Percentiles rank a stretch among this genome's conserved stretches.
These are phyloP conservation scores for Phytophthora cactorum DNA, from an alignment of 352 stramenopile species.

Conservation along the genomic window DNA sequence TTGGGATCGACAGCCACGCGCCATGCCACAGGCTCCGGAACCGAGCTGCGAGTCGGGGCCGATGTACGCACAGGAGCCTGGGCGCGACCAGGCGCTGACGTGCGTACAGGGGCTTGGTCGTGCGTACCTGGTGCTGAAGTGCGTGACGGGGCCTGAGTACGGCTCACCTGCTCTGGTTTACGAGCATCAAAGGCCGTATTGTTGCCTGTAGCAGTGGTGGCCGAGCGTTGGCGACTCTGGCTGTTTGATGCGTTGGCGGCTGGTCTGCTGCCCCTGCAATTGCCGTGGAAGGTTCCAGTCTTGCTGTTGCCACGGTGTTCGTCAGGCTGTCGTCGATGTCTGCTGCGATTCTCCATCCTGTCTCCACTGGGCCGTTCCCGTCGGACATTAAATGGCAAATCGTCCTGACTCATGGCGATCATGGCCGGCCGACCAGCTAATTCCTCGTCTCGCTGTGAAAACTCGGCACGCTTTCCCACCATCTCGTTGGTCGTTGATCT, in stretches of 20 bases:
- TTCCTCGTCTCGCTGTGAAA: neutral
- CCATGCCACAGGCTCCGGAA: constrained; percentile 58
- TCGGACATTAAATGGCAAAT: constrained; percentile 27
- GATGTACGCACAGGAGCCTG: constrained; percentile 8
- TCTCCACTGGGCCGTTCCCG: constrained; percentile 11
- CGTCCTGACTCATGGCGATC: constrained; percentile 37
- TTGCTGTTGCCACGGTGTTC: constrained; percentile 35
- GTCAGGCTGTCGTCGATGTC: constrained; percentile 12
- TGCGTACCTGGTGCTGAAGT: neutral
- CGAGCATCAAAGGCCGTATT: neutral
- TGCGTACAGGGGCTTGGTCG: neutral
- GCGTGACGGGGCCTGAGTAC: constrained; percentile 3
- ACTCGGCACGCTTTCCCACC: constrained; percentile 4
- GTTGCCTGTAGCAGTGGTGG: constrained; percentile 4
- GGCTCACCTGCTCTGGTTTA: neutral
- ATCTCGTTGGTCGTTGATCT: constrained; percentile 11
- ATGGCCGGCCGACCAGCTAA: constrained; percentile 31
- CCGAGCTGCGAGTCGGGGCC: constrained; percentile 15
- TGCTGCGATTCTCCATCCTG: constrained; percentile 12
- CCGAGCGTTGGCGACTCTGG: constrained; percentile 26
- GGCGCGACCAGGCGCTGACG: neutral
- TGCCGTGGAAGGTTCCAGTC: constrained; percentile 2
- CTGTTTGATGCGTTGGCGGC: constrained; percentile 11
- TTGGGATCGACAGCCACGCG: constrained; percentile 81
- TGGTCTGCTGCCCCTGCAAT: constrained; percentile 14